A percentile compares a stretch with the other conserved stretches of the same genome.
These are phyloP conservation scores for Dentipellis fragilis DNA, from an alignment of 768 basidiomycete species.

Conservation along the genomic window DNA sequence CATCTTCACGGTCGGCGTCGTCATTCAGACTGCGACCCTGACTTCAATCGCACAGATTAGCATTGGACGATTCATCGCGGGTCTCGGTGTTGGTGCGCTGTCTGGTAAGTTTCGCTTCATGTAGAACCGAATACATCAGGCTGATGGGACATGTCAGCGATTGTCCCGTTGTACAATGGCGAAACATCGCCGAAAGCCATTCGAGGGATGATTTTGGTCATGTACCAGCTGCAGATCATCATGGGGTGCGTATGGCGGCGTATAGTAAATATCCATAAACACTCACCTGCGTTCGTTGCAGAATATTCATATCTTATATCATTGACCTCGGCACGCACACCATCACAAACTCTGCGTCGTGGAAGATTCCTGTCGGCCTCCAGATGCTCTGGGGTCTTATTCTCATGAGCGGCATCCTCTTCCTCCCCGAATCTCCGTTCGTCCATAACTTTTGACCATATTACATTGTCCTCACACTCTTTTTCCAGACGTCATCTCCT, in stretches of 20 bases:
- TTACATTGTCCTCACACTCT: neutral
- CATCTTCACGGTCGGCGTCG: slow-evolving; percentile 61
- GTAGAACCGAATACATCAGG: neutral
- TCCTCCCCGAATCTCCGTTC: slow-evolving; percentile 71
- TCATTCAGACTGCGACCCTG: slow-evolving; percentile 58
- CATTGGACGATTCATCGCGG: slow-evolving; percentile 66
- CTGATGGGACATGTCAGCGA: slow-evolving; percentile 6
- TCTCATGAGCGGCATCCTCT: slow-evolving; percentile 59
- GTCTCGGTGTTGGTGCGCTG: slow-evolving; percentile 67
- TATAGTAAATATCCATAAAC: neutral
- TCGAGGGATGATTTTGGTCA: slow-evolving; percentile 59
- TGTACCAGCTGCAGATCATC: slow-evolving; percentile 75
- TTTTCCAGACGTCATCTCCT: slow-evolving; percentile 56
- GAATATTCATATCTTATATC: slow-evolving; percentile 66
- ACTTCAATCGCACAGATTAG: slow-evolving; percentile 56
- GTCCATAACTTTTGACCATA: slow-evolving; percentile 12
- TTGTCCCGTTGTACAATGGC: slow-evolving; percentile 52
- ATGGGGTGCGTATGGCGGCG: slow-evolving; percentile 35
- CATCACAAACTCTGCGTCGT: slow-evolving; percentile 50
- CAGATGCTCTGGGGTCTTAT: slow-evolving; percentile 64
- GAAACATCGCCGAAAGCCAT: slow-evolving; percentile 70
- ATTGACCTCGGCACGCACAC: slow-evolving; percentile 58
- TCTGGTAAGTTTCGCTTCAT: slow-evolving; percentile 34
- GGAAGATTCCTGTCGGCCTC: slow-evolving; percentile 62
- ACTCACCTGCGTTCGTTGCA: too few species aligned